These are phyloP conservation scores for Capronia coronata DNA, from an alignment of 2,329 filamentous ascomycete species.

Conservation along the genomic window DNA sequence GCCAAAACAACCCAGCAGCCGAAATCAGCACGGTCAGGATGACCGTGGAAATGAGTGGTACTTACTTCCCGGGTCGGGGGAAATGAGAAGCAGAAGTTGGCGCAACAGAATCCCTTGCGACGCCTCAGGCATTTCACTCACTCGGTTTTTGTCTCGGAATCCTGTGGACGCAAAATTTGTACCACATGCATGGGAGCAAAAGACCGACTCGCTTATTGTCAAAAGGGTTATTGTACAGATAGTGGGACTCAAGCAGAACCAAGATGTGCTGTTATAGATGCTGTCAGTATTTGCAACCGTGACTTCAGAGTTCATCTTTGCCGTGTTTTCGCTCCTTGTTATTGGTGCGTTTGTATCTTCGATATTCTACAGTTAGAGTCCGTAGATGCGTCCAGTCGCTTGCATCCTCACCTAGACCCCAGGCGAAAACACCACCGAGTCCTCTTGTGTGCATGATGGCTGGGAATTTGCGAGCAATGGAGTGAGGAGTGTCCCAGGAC, in stretches of 20 bases:
- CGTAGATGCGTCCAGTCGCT: background rate
- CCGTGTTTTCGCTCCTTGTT: background rate
- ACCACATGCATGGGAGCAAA: no score
- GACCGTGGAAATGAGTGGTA: background rate
- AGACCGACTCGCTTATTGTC: no score
- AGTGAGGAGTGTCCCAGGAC: conserved; percentile 62
- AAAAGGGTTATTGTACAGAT: no score
- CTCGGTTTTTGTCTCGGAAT: no score
- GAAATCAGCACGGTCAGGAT: background rate
- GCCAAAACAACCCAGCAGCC: no score
- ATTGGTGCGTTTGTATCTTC: background rate
- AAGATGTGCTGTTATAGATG: no score
- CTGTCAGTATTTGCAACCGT: background rate
- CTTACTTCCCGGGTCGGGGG: background rate
- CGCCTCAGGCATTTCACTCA: background rate
- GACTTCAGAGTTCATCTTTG: background rate
- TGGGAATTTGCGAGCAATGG: conserved; percentile 57
- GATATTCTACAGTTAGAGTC: background rate
- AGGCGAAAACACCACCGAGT: conserved; percentile 67
- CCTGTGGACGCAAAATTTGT: no score
- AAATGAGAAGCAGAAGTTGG: background rate
- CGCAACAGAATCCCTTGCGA: background rate
- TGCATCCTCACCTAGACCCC: conserved; percentile 64
- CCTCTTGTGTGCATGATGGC: conserved; percentile 51
- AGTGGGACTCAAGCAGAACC: no score